Evolutionary conservation across 1,139 yeast species (phyloP), one percentile per base, ranked within the genome.

Genomic region (Meyerozyma elateridarum): DNA sequence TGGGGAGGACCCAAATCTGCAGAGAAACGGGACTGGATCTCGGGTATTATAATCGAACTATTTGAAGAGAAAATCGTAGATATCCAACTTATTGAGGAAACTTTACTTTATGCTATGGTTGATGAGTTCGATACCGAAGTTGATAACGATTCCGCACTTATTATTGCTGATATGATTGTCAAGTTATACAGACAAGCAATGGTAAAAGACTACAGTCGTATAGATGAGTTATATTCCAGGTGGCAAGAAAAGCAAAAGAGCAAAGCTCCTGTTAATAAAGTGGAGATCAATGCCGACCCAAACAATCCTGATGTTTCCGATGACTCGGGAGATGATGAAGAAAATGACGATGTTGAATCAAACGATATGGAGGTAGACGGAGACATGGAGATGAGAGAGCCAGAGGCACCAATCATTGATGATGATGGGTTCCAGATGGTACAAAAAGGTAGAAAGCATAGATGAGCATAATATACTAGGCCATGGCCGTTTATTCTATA

Each of bases 1-100:
- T 91, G 98, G 98, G 99, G 98, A 38, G 99, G 98, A 2, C 77
- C 95, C 11, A 85, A 85, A 29, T 82, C 95, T 8, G 75, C 71
- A 1, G 97, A 85, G 30, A 91, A 91, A 57, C 73, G 99, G 50
- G 98, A 91, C 53, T 93, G 98, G 98, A 71, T 89, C 39, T 79
- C 88, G 3, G 95, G 88, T 4, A 67, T 85, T 13, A 75, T 89
- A 2, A 76, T 87, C 28, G 97, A 88, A 26, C 65, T 88, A 35
- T 91, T 89, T 51, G 73, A 70, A 30, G 81, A 72, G 33, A 70
- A 61, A 33, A 60, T 69, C 8, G 85, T 89, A 6, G 97, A 88
- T 49, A 67, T 82, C 6, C 81, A 77, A 34, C 73, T 83, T 41
- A 74, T 91, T 17, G 97, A 91, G 57, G 95, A 85, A 53, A 77